Evolutionary conservation across 305 asterid genomes (phyloP), one percentile per base, ranked within the genome.

Genomic region (Fraxinus angustifolia): DNA sequence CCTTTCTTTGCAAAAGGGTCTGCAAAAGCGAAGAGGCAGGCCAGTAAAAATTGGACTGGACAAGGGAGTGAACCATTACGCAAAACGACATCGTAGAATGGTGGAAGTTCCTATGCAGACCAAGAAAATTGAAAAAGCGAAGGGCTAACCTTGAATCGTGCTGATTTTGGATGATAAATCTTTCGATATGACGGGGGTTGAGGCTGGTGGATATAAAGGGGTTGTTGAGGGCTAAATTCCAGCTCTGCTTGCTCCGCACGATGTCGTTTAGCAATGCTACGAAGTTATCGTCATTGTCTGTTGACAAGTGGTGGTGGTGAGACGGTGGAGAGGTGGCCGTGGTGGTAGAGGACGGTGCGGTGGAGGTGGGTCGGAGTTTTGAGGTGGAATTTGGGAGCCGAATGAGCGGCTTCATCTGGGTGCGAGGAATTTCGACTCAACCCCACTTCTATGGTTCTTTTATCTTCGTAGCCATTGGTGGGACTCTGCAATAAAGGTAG

Each of bases 51-150:
- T 88, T 91, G 2, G 94, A 89, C 79, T 88, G 93, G 75, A 90
- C 98, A 40, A 95, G 77, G 12, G 98, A 90, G 89, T 95, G 98
- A 78, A 93, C 80, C 73, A 93, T 86, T 85, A 91, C 86, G 82
- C 95, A 93, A 82, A 95, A 95, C 75, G 99, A 92, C 76, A 83
- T 42, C 48, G 92, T 90, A 11, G 98, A 93, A 80, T 95, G 99
- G 79, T 78, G 81, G 82, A 92, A 95, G 65, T 86, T 87, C 79
- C 76, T 85, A 88, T 93, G 99, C 50, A 93, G 95, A 56, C 98
- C 98, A 42, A 93, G 89, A 78, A 90, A 95, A 85, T 95, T 95
- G 89, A 95, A 93, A 90, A 92, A 93, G 75, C 99, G 95, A 83
- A 93, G 94, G 75, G 95, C 92, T 85, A 93, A 89, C 93, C 92